Evolutionary conservation across 257 asterid species (phyloP), one percentile per base, ranked within the genome.

Genomic region (Fraxinus americana): DNA sequence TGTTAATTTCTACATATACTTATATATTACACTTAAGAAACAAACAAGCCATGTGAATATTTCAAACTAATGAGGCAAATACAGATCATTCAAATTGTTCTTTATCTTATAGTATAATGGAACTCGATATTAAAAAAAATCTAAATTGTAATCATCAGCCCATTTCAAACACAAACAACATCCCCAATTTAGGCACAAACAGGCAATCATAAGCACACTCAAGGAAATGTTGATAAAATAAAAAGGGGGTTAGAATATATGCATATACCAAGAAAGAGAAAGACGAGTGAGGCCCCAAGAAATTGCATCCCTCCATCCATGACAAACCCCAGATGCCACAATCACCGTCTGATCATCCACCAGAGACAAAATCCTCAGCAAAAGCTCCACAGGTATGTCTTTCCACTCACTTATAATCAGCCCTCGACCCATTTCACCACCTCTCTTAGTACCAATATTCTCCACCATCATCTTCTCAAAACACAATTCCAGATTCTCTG

Each of bases 271-370:
- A 76, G 94, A 91, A 65, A 95, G 91, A 77, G 96, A 93, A 66
- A 95, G 97, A 75, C 71, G 91, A 14, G 93, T 84, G 11, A 88
- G 92, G 17, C 97, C 99, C 92, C 94, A 95, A 78, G 90, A 90
- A 81, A 95, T 73, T 7, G 98, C 94, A 77, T 95, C 99, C 84
- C 97, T 93, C 99, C 99, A 95, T 41, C 96, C 99, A 86, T 84
- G 89, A 38, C 99, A 95, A 72, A 95, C 98, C 83, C 92, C 98
- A 88, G 98, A 93, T 81, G 97, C 97, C 52, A 92, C 90, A 74
- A 95, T 78, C 86, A 86, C 96, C 86, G 96, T 87, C 85, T 75
- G 94, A 93, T 91, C 97, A 90, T 93, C 97, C 76, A 91, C 91
- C 74, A 93, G 88, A 5, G 92, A 85, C 52, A 90, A 82, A 82